phyloP scores from a whole-genome alignment of 164 flowering plant genomes.

The Vitis vinifera region DNA sequence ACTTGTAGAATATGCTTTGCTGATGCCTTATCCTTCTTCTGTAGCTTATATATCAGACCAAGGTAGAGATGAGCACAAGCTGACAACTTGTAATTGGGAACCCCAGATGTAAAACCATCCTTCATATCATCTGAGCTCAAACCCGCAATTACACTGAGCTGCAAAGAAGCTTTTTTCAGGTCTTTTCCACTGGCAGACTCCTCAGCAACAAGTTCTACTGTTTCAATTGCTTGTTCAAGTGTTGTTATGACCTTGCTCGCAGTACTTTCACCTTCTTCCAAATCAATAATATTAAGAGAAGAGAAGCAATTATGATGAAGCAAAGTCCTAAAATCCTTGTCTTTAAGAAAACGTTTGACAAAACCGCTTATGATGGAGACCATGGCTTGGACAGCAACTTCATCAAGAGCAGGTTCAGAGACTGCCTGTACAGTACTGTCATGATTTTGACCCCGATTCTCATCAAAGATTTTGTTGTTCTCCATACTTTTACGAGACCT shows the following conservation, averaged over 20 bases:
- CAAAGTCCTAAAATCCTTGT: slow-evolving; percentile 42
- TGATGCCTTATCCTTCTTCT: slow-evolving; percentile 57
- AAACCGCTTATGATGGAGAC: slow-evolving; percentile 60
- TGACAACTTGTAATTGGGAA: slow-evolving; percentile 58
- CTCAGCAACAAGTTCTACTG: slow-evolving; percentile 49
- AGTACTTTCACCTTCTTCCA: slow-evolving; percentile 24
- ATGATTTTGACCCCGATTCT: slow-evolving; percentile 21
- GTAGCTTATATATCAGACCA: slow-evolving; percentile 60
- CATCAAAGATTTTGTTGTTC: slow-evolving; percentile 22
- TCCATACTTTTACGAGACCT: slow-evolving; percentile 23
- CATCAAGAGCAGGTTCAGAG: slow-evolving; percentile 57
- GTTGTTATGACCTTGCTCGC: slow-evolving; percentile 43
- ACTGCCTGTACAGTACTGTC: slow-evolving; percentile 8
- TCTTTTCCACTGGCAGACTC: slow-evolving; percentile 37
- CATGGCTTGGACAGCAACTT: slow-evolving; percentile 65
- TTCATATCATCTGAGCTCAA: slow-evolving; percentile 53
- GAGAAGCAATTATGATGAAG: slow-evolving; percentile 44
- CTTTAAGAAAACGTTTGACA: slow-evolving; percentile 42
- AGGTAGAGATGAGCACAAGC: slow-evolving; percentile 84
- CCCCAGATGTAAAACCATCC: slow-evolving; percentile 56
- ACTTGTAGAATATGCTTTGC: slow-evolving; percentile 75
- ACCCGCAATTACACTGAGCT: slow-evolving; percentile 63
- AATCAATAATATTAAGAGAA: slow-evolving; percentile 34
- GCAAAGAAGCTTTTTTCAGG: slow-evolving; percentile 60
- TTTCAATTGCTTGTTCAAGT: slow-evolving; percentile 62